Evolutionary conservation across 306 rosid species (phyloP), one percentile per base, ranked within the genome.

Genomic region (Bauhinia variegata): DNA sequence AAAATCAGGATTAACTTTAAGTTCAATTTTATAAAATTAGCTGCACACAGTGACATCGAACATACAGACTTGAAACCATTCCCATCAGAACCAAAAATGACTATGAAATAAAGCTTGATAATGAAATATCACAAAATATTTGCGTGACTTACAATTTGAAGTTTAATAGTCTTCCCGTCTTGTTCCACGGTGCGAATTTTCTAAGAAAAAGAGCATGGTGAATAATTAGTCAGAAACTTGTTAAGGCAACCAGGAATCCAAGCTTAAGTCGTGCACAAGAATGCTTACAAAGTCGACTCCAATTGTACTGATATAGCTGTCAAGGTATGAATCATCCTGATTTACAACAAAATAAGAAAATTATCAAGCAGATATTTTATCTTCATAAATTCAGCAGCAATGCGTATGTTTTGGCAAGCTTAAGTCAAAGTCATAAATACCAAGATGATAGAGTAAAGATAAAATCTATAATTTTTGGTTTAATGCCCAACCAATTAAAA

Each of bases 231-330:
- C 67, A 38, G 34, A 18, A 17, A 60, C 16, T 55, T 46, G 74
- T 28, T 15, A 48, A 68, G 43, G 12, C 5, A 75, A 68, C 48
- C 46, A 39, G 9, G 1, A 32, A 36, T 37, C 31, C 48, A 75
- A 28, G 55, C 30, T 67, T 42, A 63, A 32, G 6, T 11, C 60
- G 30, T 3, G 36, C n/a, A 54, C 31, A 63, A 6, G 8, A 78
- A 76, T 53, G 73, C 99, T 88, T 83, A 95, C 99, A 80, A 95
- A 95, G 81, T 95, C 99, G 68, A 95, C 99, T 58, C 99, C 99
- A 54, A 95, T 95, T 54, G 99, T 95, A 86, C 99, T 95, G 82
- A 95, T 95, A 81, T 95, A 95, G 95, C 99, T 95, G 75, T 95
- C 99, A 82, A 95, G 83, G 81, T 95, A 95, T 11, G 99, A 95